phyloP scores from a whole-genome alignment of 2,329 filamentous ascomycete genomes.

The Alternaria sp. region DNA sequence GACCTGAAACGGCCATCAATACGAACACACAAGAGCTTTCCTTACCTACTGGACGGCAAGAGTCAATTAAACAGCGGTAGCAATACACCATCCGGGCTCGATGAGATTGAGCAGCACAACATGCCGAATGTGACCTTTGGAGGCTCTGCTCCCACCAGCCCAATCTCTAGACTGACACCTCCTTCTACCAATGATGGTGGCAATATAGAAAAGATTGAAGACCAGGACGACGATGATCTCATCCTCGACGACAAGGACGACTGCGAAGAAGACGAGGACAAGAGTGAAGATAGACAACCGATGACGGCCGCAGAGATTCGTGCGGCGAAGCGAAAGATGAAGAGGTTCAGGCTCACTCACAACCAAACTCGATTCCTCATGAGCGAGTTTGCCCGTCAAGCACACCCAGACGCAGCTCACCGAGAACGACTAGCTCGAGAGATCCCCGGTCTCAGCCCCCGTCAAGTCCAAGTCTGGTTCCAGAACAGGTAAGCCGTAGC shows the following conservation, averaged over 20 bases:
- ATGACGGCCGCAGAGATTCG: slow-evolving; percentile 60
- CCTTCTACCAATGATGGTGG: slow-evolving; percentile 51
- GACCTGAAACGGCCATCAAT: slow-evolving; percentile 52
- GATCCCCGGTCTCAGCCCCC: slow-evolving; percentile 88
- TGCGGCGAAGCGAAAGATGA: slow-evolving; percentile 67
- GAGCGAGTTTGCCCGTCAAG: slow-evolving; percentile 95
- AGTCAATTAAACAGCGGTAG: slow-evolving; percentile 38
- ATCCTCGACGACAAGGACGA: slow-evolving; percentile 54
- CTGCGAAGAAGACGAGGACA: slow-evolving; percentile 36
- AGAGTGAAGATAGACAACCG: slow-evolving; percentile 47
- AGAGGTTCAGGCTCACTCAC: slow-evolving; percentile 87
- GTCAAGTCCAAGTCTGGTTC: slow-evolving; percentile 98
- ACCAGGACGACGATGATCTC: slow-evolving; percentile 50
- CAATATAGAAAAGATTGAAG: slow-evolving; percentile 52
- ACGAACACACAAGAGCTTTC: slow-evolving; percentile 56
- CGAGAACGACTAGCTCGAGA: slow-evolving; percentile 85
- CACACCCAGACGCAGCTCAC: slow-evolving; percentile 91
- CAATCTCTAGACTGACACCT: slow-evolving; percentile 57
- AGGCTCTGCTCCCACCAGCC: slow-evolving; percentile 58
- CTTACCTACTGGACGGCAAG: slow-evolving; percentile 53
- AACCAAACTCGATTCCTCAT: slow-evolving; percentile 97
- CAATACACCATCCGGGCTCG: slow-evolving; percentile 44
- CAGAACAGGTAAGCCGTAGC: slow-evolving; percentile 81
- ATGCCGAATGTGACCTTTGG: slow-evolving; percentile 51
- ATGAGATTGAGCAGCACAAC: slow-evolving; percentile 48